Percentiles rank a stretch among this genome's conserved stretches.
These are phyloP conservation scores for Ceraceosorus guamensis DNA, from an alignment of 1,284 basidiomycete species.

Conservation along the genomic window DNA sequence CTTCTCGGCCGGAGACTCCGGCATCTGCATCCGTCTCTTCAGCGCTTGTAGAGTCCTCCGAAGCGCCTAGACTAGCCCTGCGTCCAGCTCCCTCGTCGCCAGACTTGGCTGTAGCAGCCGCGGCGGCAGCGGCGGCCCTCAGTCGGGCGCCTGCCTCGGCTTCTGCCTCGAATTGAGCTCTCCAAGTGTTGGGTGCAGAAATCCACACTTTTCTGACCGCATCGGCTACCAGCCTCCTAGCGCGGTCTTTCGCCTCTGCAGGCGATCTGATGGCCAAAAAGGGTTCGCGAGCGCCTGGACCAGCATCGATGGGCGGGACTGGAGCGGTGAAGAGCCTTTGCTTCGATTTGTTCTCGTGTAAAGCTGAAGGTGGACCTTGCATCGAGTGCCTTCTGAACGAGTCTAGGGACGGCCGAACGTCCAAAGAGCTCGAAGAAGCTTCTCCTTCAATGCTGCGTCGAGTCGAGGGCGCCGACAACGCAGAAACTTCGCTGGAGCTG, in stretches of 20 bases:
- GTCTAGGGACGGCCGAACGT: no score
- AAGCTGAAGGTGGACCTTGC: not conserved
- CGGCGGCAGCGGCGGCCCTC: not conserved
- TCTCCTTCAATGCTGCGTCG: not conserved
- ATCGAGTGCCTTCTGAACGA: no score
- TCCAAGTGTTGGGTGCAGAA: slow-evolving; percentile 42
- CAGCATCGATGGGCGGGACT: slow-evolving; percentile 29
- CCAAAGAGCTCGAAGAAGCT: no score
- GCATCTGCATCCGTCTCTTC: slow-evolving; percentile 22
- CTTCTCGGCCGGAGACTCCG: slow-evolving; percentile 4
- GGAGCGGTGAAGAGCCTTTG: slow-evolving; percentile 27
- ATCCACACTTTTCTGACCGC: slow-evolving; percentile 42
- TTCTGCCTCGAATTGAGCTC: slow-evolving; percentile 38
- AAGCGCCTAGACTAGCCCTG: slow-evolving; percentile 11
- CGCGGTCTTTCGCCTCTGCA: slow-evolving; percentile 34
- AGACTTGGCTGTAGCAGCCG: not conserved
- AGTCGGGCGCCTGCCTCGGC: slow-evolving; percentile 12
- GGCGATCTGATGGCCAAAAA: slow-evolving; percentile 42
- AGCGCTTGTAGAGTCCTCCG: slow-evolving; percentile 13
- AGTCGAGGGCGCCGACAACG: slow-evolving; percentile 11
- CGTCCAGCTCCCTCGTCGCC: slow-evolving; percentile 8
- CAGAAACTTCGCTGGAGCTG: not conserved
- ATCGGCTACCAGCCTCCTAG: slow-evolving; percentile 38
- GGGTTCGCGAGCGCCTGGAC: slow-evolving; percentile 26
- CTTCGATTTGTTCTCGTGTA: slow-evolving; percentile 19